Evolutionary conservation across 2,329 filamentous ascomycete species (phyloP).

Genomic region (Verruconis gallopava): DNA sequence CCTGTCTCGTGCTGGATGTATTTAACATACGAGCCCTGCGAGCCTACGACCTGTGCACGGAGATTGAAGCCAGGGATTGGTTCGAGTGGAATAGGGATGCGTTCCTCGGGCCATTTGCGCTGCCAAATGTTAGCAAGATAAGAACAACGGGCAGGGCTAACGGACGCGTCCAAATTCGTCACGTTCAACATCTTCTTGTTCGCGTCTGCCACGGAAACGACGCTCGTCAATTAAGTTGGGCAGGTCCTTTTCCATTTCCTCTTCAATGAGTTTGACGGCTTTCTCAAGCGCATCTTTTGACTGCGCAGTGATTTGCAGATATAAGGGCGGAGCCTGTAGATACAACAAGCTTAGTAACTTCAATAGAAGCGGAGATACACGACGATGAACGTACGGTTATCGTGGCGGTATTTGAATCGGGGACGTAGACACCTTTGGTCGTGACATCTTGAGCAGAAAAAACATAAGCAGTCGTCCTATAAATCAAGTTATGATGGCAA

Average conservation of each 20-base stretch:
- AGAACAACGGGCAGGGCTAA: not conserved
- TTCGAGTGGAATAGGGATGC: constrained; percentile 81
- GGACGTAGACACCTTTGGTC: constrained; percentile 89
- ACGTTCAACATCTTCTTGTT: constrained; percentile 68
- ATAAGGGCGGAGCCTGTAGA: constrained; percentile 73
- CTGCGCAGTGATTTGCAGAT: constrained; percentile 89
- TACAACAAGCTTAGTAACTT: constrained; percentile 1
- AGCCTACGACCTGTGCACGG: constrained; percentile 88
- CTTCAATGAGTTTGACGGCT: constrained; percentile 78
- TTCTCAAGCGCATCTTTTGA: constrained; percentile 82
- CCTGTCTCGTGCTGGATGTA: constrained; percentile 93
- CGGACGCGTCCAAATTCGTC: constrained; percentile 79
- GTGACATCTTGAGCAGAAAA: constrained; percentile 82
- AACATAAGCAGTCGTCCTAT: constrained; percentile 8
- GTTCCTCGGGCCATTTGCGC: constrained; percentile 99
- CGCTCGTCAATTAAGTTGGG: constrained; percentile 92
- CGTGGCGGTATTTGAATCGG: constrained; percentile 95
- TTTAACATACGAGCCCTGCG: constrained; percentile 91
- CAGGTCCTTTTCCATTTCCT: constrained; percentile 90
- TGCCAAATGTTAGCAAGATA: constrained; percentile 28
- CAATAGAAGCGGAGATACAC: not conserved
- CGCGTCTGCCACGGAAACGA: constrained; percentile 67
- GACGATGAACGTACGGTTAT: constrained; percentile 54
- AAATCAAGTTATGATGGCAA: constrained; percentile 38
- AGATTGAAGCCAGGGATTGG: constrained; percentile 91